Conservation (phyloP, 139 green algal species). For the Yamagishiella unicocca region DNA sequence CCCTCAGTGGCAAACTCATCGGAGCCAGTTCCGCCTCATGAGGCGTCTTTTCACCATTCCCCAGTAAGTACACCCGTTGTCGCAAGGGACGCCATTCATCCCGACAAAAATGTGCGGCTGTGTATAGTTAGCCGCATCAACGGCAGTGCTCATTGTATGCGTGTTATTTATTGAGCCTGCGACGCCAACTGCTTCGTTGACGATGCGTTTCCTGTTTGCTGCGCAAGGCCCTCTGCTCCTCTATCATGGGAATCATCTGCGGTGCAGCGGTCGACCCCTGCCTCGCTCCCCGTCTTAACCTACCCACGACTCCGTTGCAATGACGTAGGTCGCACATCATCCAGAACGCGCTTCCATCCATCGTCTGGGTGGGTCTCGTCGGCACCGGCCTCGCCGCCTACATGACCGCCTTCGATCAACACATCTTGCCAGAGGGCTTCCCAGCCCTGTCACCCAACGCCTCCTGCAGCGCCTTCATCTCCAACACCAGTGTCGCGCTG, state of each 20-base stretch:
- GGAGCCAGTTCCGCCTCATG: constrained; percentile 36
- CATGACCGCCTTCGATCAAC: constrained; percentile 40
- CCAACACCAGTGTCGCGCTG: constrained; percentile 56
- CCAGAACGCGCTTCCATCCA: constrained; percentile 53
- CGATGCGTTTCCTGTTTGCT: too few relatives aligned
- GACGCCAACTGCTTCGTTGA: too few relatives aligned
- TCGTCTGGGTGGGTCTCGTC: constrained; percentile 38
- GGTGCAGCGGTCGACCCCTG: background rate
- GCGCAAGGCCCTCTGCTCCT: too few relatives aligned
- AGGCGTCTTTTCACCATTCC: background rate
- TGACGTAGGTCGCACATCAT: constrained; percentile 54
- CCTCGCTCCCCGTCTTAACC: background rate
- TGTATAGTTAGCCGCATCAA: too few relatives aligned
- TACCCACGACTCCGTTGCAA: background rate
- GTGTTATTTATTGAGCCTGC: too few relatives aligned
- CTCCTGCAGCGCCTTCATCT: constrained; percentile 46
- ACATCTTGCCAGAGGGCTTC: constrained; percentile 36
- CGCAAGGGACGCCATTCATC: too few relatives aligned
- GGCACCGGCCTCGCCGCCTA: constrained; percentile 38
- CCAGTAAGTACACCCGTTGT: constrained; percentile 20
- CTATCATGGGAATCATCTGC: too few relatives aligned
- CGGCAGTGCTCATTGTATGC: too few relatives aligned
- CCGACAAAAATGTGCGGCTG: too few relatives aligned
- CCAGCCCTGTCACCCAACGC: constrained; percentile 41
- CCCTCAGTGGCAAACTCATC: constrained; percentile 56